phyloP scores from a whole-genome alignment of 2,329 filamentous ascomycete species.

The Tolypocladium album region DNA sequence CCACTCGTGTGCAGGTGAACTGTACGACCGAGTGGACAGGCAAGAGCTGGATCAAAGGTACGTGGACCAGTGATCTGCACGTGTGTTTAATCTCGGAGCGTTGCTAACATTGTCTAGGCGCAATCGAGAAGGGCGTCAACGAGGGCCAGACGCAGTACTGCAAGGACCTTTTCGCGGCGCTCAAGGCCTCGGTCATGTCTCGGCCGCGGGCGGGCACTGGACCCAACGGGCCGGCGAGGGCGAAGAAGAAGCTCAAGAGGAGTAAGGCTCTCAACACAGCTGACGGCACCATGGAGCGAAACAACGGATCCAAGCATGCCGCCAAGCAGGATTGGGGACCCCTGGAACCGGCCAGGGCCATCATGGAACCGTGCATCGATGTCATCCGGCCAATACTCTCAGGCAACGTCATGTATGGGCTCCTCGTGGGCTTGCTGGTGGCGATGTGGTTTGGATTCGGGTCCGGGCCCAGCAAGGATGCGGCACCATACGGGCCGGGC shows the following conservation, averaged over 20 bases:
- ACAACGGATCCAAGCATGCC: conserved; percentile 28
- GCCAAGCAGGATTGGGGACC: conserved; percentile 57
- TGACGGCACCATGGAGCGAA: conserved; percentile 27
- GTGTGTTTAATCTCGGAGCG: background rate
- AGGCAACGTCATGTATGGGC: conserved; percentile 64
- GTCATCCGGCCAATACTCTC: conserved; percentile 62
- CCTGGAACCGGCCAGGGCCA: conserved; percentile 64
- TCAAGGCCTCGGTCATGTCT: conserved; percentile 63
- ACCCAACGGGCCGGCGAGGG: conserved; percentile 37
- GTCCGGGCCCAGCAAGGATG: conserved; percentile 26
- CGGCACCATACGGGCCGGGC: conserved; percentile 22
- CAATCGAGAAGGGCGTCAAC: conserved; percentile 91
- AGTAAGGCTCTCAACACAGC: conserved; percentile 33
- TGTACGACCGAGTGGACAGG: conserved; percentile 92
- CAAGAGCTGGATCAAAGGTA: conserved; percentile 97
- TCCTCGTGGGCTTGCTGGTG: conserved; percentile 64
- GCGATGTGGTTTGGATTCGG: conserved; percentile 64
- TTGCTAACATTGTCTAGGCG: conserved; percentile 40
- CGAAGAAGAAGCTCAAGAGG: conserved; percentile 53
- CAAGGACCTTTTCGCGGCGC: conserved; percentile 63
- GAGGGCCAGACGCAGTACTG: conserved; percentile 81
- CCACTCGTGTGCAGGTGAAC: conserved; percentile 76
- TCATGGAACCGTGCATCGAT: conserved; percentile 60
- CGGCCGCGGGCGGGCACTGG: conserved; percentile 42
- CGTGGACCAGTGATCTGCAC: conserved; percentile 10